phyloP scores from a whole-genome alignment of 1,139 yeast genomes.

The Debaryomyces coudertii region DNA sequence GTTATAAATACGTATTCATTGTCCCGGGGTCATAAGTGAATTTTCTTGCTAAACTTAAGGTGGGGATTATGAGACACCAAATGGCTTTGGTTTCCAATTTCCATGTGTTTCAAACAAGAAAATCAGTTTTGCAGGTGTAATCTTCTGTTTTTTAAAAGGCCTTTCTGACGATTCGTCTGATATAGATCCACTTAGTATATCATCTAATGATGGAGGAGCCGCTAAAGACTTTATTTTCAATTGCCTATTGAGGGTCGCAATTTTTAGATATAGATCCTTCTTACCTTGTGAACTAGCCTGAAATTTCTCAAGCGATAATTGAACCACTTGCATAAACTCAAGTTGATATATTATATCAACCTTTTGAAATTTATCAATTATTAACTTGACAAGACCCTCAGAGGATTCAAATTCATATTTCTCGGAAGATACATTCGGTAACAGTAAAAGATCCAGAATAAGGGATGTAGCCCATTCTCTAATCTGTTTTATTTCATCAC shows the following conservation, averaged over 20 bases:
- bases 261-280: not conserved
- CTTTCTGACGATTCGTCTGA: not conserved
- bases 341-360: not conserved
- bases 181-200: slow-evolving; percentile 14
- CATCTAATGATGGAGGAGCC: slow-evolving; percentile 19
- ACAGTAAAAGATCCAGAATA: slow-evolving; percentile 9
- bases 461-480: slow-evolving; percentile 18
- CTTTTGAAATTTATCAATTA: not conserved
- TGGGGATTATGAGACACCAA: slow-evolving; percentile 26
- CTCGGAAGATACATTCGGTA: not conserved
- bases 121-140: not conserved
- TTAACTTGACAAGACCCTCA: not conserved
- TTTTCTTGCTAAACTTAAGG: not conserved
- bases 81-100: slow-evolving; percentile 40
- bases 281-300: not conserved
- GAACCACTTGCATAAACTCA: not conserved
- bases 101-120: slow-evolving; percentile 32
- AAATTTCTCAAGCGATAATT: slow-evolving; percentile 1
- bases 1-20: not conserved
- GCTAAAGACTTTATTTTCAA: slow-evolving; percentile 12
- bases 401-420: not conserved
- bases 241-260: slow-evolving; percentile 7
- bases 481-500: slow-evolving; percentile 15
- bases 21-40: not conserved
- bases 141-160: slow-evolving; percentile 7